Conservation (phyloP, 73 alveolate species). For the Tetrahymena malaccensis region DNA sequence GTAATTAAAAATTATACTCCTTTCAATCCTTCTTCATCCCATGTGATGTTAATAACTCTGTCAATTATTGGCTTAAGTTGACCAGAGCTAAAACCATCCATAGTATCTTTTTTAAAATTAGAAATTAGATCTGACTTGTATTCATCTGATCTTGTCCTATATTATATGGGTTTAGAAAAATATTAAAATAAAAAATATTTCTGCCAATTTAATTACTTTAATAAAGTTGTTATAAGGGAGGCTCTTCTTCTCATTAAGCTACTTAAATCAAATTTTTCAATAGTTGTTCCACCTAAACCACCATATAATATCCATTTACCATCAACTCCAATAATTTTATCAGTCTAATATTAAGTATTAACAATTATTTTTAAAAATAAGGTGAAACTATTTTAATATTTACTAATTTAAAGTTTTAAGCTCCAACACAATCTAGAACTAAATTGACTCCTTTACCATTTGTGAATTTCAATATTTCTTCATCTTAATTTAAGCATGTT, state of each 20-base stretch:
- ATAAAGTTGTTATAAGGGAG: background rate
- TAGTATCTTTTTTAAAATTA: conserved; percentile 6
- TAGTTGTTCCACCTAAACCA: conserved; percentile 38
- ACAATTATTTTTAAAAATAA: background rate
- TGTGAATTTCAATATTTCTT: conserved; percentile 27
- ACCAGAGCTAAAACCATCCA: conserved; percentile 21
- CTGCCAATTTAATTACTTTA: background rate
- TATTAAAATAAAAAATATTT: background rate
- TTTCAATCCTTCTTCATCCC: background rate
- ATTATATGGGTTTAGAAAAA: conserved; percentile 6
- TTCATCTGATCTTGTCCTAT: conserved; percentile 25
- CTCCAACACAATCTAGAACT: conserved; percentile 50
- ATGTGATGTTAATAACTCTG: background rate
- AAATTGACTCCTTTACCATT: conserved; percentile 44
- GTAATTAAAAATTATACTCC: background rate
- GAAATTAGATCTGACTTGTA: conserved; percentile 42
- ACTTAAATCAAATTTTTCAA: conserved; percentile 7
- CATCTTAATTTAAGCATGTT: conserved; percentile 28
- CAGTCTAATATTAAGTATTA: background rate
- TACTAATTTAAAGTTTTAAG: conserved; percentile 28
- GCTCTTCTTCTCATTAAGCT: conserved; percentile 40
- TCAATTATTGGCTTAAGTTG: conserved; percentile 37
- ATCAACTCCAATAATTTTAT: conserved; percentile 38
- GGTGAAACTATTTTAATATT: background rate
- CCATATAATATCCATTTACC: conserved; percentile 60